Evolutionary conservation across 1,284 basidiomycete genomes (phyloP).

Genomic region (Anthracocystis panici-leucophaei): DNA sequence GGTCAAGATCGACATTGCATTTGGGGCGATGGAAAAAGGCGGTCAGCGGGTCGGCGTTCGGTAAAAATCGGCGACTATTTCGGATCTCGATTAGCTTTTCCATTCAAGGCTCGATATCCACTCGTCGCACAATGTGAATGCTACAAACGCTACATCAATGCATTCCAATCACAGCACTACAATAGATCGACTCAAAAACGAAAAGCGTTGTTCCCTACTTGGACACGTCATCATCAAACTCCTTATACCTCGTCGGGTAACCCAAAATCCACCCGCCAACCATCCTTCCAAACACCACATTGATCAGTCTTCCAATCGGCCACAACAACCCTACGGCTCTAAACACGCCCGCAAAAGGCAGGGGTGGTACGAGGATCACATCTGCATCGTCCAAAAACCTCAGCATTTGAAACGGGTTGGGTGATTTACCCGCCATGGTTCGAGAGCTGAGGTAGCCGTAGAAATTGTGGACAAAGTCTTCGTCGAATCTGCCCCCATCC

Average conservation of each 20-base stretch:
- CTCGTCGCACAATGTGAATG: too few relatives aligned
- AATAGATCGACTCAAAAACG: too few relatives aligned
- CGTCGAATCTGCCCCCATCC: constrained; percentile 52
- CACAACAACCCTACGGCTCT: constrained; percentile 55
- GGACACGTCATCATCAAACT: constrained; percentile 42
- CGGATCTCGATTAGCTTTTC: too few relatives aligned
- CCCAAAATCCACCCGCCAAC: constrained; percentile 50
- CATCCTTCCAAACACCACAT: constrained; percentile 44
- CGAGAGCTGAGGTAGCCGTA: constrained; percentile 63
- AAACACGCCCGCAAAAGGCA: constrained; percentile 50
- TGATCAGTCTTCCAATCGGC: constrained; percentile 31
- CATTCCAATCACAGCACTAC: too few relatives aligned
- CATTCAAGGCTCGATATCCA: too few relatives aligned
- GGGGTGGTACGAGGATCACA: constrained; percentile 63
- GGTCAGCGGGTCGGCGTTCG: too few relatives aligned
- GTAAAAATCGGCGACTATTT: too few relatives aligned
- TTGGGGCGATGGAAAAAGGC: too few relatives aligned
- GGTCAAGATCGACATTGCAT: too few relatives aligned
- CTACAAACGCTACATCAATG: too few relatives aligned
- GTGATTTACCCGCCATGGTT: constrained; percentile 50
- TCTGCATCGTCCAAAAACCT: constrained; percentile 66
- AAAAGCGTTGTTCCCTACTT: too few relatives aligned
- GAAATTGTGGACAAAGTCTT: constrained; percentile 67
- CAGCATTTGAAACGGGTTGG: constrained; percentile 68
- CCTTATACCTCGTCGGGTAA: constrained; percentile 49